Percentiles rank a stretch among this genome's conserved stretches.
Conservation (phyloP, 164 flowering plant species). For the Umbellularia californica region DNA sequence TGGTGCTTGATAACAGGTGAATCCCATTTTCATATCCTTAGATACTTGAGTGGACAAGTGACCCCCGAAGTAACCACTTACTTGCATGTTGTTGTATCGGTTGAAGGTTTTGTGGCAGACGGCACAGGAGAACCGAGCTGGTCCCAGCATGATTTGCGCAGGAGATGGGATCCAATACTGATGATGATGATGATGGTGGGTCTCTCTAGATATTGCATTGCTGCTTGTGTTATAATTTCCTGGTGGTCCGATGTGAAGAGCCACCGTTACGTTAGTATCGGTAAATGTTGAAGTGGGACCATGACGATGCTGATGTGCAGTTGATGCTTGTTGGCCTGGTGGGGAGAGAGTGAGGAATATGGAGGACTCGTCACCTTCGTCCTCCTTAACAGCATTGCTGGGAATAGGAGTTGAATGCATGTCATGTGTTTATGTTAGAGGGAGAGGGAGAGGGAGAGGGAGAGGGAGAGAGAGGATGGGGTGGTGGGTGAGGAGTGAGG, state of each 20-base stretch:
- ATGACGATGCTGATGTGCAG: neutral
- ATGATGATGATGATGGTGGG: neutral
- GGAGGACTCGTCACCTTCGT: constrained; percentile 39
- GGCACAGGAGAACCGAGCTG: constrained; percentile 53
- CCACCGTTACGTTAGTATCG: constrained; percentile 40
- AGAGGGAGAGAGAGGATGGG: neutral
- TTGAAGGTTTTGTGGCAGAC: constrained; percentile 62
- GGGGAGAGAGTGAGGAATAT: constrained; percentile 46
- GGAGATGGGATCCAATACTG: constrained; percentile 65
- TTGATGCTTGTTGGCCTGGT: constrained; percentile 34
- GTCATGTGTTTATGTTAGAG: neutral
- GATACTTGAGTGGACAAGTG: too few relatives aligned
- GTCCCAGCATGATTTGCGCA: constrained; percentile 53
- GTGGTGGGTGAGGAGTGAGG: neutral
- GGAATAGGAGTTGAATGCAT: neutral
- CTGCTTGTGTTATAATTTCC: neutral
- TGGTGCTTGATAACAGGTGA: too few relatives aligned
- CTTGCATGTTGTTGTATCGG: constrained; percentile 68
- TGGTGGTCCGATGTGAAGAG: constrained; percentile 52
- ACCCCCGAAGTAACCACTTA: neutral
- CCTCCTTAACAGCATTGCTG: constrained; percentile 3
- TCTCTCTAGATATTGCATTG: neutral
- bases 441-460: neutral
- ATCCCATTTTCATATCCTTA: too few relatives aligned
- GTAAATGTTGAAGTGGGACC: neutral